These are phyloP conservation scores for Flagelloscypha sp. DNA, from an alignment of 768 basidiomycete genomes.

Conservation along the genomic window DNA sequence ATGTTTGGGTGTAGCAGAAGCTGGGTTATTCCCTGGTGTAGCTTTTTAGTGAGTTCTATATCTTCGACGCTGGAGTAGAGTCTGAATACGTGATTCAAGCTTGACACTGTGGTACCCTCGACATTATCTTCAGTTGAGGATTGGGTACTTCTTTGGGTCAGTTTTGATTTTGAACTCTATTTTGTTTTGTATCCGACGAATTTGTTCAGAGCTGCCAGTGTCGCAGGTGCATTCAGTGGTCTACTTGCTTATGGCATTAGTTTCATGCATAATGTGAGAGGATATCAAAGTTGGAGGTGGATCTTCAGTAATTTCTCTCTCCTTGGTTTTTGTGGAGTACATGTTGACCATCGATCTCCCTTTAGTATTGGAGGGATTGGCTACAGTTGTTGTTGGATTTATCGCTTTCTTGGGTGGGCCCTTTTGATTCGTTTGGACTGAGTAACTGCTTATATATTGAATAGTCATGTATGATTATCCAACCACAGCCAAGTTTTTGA, in stretches of 20 bases:
- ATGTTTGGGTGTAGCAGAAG: conserved; percentile 58
- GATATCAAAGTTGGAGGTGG: conserved; percentile 56
- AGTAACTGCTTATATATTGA: not conserved
- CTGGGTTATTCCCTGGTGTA: conserved; percentile 67
- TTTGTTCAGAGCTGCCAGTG: too few relatives aligned
- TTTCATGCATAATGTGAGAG: conserved; percentile 39
- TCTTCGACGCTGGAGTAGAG: not conserved
- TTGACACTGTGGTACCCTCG: conserved; percentile 65
- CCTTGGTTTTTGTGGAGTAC: not conserved
- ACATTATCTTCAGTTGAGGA: conserved; percentile 48
- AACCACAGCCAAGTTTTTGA: conserved; percentile 49
- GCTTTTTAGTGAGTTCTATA: conserved; percentile 50
- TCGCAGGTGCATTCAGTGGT: conserved; percentile 45
- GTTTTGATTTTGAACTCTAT: conserved; percentile 35
- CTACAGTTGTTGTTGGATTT: conserved; percentile 49
- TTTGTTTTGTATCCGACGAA: not conserved
- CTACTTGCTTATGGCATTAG: conserved; percentile 48
- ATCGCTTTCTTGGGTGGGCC: conserved; percentile 41
- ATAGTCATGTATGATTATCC: conserved; percentile 59
- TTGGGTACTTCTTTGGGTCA: conserved; percentile 58
- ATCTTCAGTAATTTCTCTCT: conserved; percentile 41
- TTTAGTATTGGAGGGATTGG: conserved; percentile 51
- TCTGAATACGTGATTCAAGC: conserved; percentile 19
- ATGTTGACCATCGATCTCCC: not conserved
- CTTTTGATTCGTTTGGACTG: not conserved